Evolutionary conservation across 257 asterid genomes (phyloP).

Genomic region (Cynanchum wilfordii): DNA sequence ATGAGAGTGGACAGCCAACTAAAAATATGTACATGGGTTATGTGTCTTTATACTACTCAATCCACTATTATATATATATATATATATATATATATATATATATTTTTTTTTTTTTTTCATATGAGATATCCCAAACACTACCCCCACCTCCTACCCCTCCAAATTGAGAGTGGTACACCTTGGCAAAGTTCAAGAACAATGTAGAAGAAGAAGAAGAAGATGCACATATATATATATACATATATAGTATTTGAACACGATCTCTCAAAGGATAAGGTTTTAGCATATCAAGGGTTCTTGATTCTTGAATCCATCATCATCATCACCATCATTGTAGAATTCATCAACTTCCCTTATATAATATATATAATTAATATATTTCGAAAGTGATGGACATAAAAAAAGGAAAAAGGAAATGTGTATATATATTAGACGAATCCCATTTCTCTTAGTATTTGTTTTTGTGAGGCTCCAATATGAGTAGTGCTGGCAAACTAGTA

Average conservation of each 20-base stretch:
- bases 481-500: background rate
- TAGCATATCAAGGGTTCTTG: background rate
- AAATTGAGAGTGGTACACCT: slow-evolving; percentile 4
- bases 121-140: no score
- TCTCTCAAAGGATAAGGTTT: slow-evolving; percentile 15
- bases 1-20: slow-evolving; percentile 4
- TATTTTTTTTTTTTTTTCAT: no score
- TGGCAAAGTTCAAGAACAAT: slow-evolving; percentile 17
- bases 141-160: background rate
- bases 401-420: background rate
- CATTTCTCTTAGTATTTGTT: no score
- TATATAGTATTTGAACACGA: background rate
- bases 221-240: background rate
- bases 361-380: no score
- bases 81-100: no score
- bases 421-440: background rate
- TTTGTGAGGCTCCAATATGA: no score
- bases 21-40: background rate
- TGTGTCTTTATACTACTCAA: slow-evolving; percentile 16
- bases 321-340: background rate
- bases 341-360: background rate
- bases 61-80: background rate
- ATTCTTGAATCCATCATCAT: background rate
- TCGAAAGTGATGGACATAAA: background rate
- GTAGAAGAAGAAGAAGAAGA: slow-evolving; percentile 8